A percentile compares a stretch with the other conserved stretches of the same genome.
phyloP scores from a whole-genome alignment of 1,139 yeast species.

The Debaryomycetaceae sp. region DNA sequence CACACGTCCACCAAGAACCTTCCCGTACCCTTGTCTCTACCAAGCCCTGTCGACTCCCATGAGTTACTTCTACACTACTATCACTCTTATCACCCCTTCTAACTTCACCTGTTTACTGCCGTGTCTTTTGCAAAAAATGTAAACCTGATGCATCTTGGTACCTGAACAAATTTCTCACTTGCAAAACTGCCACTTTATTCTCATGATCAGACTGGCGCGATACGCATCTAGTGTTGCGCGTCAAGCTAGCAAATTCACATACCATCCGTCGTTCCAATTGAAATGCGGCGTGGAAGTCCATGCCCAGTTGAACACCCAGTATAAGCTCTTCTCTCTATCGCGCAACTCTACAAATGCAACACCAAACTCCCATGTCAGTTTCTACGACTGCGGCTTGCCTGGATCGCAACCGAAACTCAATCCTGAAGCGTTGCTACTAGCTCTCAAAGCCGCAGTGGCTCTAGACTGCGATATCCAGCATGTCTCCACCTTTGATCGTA shows the following conservation, averaged over 20 bases:
- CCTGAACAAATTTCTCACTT: too few species aligned
- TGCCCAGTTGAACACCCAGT: constrained; percentile 67
- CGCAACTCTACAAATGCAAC: constrained; percentile 34
- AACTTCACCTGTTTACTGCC: too few species aligned
- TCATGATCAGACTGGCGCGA: too few species aligned
- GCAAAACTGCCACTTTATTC: too few species aligned
- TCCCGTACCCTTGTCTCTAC: too few species aligned
- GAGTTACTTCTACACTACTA: too few species aligned
- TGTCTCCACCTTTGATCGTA: constrained; percentile 70
- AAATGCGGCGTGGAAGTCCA: constrained; percentile 92
- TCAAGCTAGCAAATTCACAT: constrained; percentile 3
- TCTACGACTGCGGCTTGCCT: constrained; percentile 78
- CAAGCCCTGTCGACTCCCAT: too few species aligned
- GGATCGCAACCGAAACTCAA: constrained; percentile 87
- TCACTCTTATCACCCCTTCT: too few species aligned
- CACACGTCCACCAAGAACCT: too few species aligned
- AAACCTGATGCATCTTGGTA: too few species aligned
- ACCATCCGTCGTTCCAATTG: constrained; percentile 23
- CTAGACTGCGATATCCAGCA: constrained; percentile 49
- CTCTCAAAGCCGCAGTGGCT: constrained; percentile 66
- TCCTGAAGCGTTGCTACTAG: constrained; percentile 61
- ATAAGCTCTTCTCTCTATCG: constrained; percentile 67
- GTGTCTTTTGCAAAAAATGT: too few species aligned
- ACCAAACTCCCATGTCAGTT: constrained; percentile 68
- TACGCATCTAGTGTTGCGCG: too few species aligned